Evolutionary conservation across 1,284 basidiomycete species (phyloP).

Genomic region (Boletus nobilissimus): DNA sequence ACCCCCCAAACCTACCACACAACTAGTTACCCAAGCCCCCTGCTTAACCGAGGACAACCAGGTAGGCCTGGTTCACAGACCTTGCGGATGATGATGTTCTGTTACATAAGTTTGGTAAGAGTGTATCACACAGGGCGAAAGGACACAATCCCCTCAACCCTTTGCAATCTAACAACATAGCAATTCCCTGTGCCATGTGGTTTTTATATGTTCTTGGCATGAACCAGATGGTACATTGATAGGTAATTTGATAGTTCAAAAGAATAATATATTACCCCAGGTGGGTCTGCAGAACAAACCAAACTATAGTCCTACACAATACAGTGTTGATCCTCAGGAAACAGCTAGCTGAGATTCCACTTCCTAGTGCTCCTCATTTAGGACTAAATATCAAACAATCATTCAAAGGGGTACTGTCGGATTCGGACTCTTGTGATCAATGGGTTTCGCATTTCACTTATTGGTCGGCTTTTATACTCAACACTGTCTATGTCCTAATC

Average conservation of each 20-base stretch:
- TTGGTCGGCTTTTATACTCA: conserved; percentile 58
- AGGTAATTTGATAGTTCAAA: not conserved
- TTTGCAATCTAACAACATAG: conserved; percentile 84
- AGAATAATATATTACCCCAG: conserved; percentile 45
- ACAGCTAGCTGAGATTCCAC: conserved; percentile 84
- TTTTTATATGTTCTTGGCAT: conserved; percentile 95
- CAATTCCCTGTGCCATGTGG: conserved; percentile 92
- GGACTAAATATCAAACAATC: conserved; percentile 82
- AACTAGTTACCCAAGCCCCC: too few relatives aligned
- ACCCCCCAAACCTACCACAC: too few relatives aligned
- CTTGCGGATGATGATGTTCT: conserved; percentile 91
- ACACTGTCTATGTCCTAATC: conserved; percentile 20
- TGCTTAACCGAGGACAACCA: too few relatives aligned
- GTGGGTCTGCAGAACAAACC: conserved; percentile 80
- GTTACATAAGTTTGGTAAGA: conserved; percentile 86
- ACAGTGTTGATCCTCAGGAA: conserved; percentile 90
- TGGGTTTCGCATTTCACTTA: conserved; percentile 89
- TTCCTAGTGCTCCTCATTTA: conserved; percentile 80
- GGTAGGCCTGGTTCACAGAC: conserved; percentile 91
- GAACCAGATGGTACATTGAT: conserved; percentile 82
- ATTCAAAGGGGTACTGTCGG: conserved; percentile 80
- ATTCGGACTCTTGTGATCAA: conserved; percentile 71
- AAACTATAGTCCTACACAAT: conserved; percentile 80
- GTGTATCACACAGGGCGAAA: conserved; percentile 93
- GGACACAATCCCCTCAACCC: conserved; percentile 92